Conservation (phyloP, 768 basidiomycete species). For the Gymnopilus junonius region DNA sequence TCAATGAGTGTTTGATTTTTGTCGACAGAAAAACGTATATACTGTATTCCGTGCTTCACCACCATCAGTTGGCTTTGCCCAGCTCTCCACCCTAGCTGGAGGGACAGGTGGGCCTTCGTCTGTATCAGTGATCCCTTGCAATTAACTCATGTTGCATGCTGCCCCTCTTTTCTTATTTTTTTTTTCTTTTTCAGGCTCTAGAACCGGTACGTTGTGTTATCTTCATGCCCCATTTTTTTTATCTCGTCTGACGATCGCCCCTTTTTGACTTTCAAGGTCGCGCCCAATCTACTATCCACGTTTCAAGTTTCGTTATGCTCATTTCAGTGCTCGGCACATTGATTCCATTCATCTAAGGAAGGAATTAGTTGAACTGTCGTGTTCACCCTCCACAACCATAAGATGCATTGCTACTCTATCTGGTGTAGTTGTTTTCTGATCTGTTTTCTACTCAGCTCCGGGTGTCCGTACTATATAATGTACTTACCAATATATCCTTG, state of each 20-base stretch:
- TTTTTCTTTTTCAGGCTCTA: background rate
- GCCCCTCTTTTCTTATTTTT: background rate
- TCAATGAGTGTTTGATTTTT: background rate
- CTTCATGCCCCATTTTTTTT: background rate
- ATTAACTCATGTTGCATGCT: too few species aligned
- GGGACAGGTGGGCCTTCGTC: slow-evolving; percentile 37
- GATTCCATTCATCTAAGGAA: background rate
- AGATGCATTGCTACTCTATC: too few species aligned
- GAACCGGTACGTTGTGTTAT: background rate
- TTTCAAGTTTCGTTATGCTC: background rate
- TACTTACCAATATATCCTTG: too few species aligned
- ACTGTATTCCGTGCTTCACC: slow-evolving; percentile 50
- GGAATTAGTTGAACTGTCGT: too few species aligned
- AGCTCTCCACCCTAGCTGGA: slow-evolving; percentile 48
- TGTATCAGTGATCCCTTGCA: background rate
- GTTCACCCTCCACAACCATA: too few species aligned
- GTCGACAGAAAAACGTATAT: slow-evolving; percentile 56
- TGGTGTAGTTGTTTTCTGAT: too few species aligned
- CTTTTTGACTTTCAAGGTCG: background rate
- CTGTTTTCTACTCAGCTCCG: too few species aligned
- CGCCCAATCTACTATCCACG: background rate
- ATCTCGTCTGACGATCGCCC: background rate
- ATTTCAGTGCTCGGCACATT: background rate
- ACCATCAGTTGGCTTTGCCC: slow-evolving; percentile 55
- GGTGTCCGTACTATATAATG: too few species aligned